Base-by-base conservation (phyloP, 2,329 filamentous ascomycete species). In the Xylariaceae sp. region DNA sequence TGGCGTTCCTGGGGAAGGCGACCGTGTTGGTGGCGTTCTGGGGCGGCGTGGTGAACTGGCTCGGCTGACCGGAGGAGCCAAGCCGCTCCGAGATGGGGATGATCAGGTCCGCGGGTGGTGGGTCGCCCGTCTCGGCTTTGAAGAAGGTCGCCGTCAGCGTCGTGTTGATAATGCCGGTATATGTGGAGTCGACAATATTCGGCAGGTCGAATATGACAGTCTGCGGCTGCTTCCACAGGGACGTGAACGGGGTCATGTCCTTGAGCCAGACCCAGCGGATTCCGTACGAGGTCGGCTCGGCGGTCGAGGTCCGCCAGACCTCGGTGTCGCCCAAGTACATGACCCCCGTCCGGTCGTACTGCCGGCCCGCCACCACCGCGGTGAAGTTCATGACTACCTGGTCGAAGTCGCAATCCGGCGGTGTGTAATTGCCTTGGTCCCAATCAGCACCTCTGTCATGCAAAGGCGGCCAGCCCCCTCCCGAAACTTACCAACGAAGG, bases 241-340 rank as follows among this genome's bases (percentile, higher is more conserved):
- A 66, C 12, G 80, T 60, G 52, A 79, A 89, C 33, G 72, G 68
- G 2, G 80, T 83, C 75, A 88, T 77, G 52, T 93, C 84, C 57
- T 90, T 92, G 35, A 79, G 63, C 51, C 85, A 87, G 1, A 72
- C 77, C 82, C 83, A 90, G 28, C 70, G 62, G 41, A 92, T 88
- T 5, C 84, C 85, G 4, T 61, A 47, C 4, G 49, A 44, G 0
- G 77, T 85, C 1, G 86, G 84, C 59, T 93, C 83, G 4, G 85
- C 83, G 1, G 86, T 93, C 5, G 83, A 88, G 2, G 84, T 89
- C 16, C 85, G 70, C 67, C 83, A 92, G n/a, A 93, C 70, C 54
- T 93, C 85, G 8, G 74, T 77, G 53, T 90, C 82, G 25, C 76
- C 77, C 23, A 92, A 65, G 48, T 80, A 92, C 70, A 92, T 79